Evolutionary conservation across 2,329 filamentous ascomycete genomes (phyloP).

Genomic region (Calonectria henricotiae): DNA sequence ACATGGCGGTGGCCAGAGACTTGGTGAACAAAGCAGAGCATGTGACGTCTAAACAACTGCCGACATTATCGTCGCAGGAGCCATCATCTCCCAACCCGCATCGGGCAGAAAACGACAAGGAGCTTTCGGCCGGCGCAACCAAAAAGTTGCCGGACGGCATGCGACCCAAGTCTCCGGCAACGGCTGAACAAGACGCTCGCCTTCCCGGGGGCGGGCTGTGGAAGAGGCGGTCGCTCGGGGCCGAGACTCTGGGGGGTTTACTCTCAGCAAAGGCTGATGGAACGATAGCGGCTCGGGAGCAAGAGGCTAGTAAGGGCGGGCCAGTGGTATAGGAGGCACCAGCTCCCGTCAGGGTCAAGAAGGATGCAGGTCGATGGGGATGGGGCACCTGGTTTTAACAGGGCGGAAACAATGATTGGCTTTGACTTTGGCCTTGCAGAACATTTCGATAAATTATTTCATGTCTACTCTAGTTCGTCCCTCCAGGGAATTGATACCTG

Average conservation of each 20-base stretch:
- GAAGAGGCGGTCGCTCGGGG: conserved; percentile 47
- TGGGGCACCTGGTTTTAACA: conserved; percentile 55
- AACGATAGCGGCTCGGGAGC: conserved; percentile 37
- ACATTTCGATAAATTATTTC: conserved; percentile 40
- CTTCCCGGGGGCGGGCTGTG: conserved; percentile 37
- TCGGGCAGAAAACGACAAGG: background rate
- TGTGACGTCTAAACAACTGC: conserved; percentile 29
- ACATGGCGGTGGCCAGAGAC: background rate
- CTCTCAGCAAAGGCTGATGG: conserved; percentile 42
- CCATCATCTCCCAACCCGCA: background rate
- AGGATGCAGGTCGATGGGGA: conserved; percentile 51
- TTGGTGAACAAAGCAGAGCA: conserved; percentile 26
- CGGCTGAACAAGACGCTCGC: conserved; percentile 26
- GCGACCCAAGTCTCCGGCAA: conserved; percentile 30
- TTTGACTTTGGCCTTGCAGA: conserved; percentile 29
- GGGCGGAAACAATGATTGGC: background rate
- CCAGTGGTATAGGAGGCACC: conserved; percentile 34
- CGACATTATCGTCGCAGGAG: background rate
- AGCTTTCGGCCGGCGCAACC: background rate
- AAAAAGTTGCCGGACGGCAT: background rate
- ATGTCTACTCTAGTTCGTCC: conserved; percentile 58
- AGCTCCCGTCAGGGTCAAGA: conserved; percentile 44
- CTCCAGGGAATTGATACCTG: conserved; percentile 63
- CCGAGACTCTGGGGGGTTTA: conserved; percentile 45
- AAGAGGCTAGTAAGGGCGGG: conserved; percentile 31